phyloP scores from a whole-genome alignment of 257 asterid species.

The Verbascum thapsus region DNA sequence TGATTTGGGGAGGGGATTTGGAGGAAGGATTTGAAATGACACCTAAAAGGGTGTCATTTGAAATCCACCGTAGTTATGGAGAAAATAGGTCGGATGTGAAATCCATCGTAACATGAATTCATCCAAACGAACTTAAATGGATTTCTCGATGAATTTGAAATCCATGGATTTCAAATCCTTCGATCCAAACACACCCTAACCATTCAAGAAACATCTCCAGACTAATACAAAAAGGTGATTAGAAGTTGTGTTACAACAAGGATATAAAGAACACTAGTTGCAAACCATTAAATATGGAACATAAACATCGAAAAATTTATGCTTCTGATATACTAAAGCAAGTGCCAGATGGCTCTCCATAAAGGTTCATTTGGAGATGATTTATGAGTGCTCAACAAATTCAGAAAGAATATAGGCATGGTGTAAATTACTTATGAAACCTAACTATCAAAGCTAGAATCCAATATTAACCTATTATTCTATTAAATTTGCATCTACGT shows the following conservation, averaged over 20 bases:
- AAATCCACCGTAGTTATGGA: too few relatives aligned
- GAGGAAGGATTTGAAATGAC: too few relatives aligned
- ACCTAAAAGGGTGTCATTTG: too few relatives aligned
- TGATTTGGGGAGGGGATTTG: too few relatives aligned
- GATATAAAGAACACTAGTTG: neutral
- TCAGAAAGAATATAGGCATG: neutral
- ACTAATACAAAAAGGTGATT: neutral
- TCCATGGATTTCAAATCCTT: too few relatives aligned
- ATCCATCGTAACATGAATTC: too few relatives aligned
- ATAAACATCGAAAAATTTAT: neutral
- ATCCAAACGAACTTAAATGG: too few relatives aligned
- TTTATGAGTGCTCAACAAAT: slow-evolving; percentile 2
- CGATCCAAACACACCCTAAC: too few relatives aligned
- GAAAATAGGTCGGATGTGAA: too few relatives aligned
- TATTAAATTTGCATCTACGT: neutral
- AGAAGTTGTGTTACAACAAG: neutral
- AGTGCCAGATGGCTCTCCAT: slow-evolving; percentile 4
- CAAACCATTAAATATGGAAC: neutral
- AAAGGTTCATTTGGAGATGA: slow-evolving; percentile 9
- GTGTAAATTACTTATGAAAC: slow-evolving; percentile 3
- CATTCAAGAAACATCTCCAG: neutral
- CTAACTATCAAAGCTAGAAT: neutral
- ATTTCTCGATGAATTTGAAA: too few relatives aligned
- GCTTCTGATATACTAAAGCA: neutral
- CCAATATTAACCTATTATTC: neutral